phyloP scores from a whole-genome alignment of 1,284 basidiomycete species.

The Ustilago crameri region DNA sequence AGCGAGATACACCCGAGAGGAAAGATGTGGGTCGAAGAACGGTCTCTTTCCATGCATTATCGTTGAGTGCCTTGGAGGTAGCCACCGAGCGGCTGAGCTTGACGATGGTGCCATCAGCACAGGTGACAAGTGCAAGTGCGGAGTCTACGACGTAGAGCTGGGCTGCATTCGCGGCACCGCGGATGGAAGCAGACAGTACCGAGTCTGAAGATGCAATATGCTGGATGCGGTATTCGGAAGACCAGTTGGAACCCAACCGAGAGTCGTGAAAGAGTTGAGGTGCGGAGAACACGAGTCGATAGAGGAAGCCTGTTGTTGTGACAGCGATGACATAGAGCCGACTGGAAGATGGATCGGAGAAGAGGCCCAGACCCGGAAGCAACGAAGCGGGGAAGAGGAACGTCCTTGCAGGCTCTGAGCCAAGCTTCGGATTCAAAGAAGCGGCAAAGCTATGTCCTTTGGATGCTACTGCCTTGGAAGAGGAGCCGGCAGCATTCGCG shows the following conservation, averaged over 20 bases:
- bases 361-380: slow-evolving; percentile 47
- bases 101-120: slow-evolving; percentile 58
- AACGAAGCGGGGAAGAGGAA: slow-evolving; percentile 59
- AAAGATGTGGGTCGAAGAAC: slow-evolving; percentile 56
- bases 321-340: slow-evolving; percentile 51
- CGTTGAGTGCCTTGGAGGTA: slow-evolving; percentile 24
- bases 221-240: slow-evolving; percentile 47
- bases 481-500: slow-evolving; percentile 12
- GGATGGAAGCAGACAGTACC: slow-evolving; percentile 17
- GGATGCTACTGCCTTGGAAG: slow-evolving; percentile 17
- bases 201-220: slow-evolving; percentile 42
- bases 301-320: slow-evolving; percentile 52
- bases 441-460: slow-evolving; percentile 23
- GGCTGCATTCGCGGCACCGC: slow-evolving; percentile 37
- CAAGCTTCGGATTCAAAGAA: slow-evolving; percentile 23
- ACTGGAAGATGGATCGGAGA: slow-evolving; percentile 37
- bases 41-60: slow-evolving; percentile 52
- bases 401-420: slow-evolving; percentile 25
- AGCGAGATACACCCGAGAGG: slow-evolving; percentile 58
- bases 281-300: slow-evolving; percentile 47
- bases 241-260: slow-evolving; percentile 40
- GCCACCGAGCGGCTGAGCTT: slow-evolving; percentile 48
- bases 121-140: slow-evolving; percentile 56
- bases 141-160: slow-evolving; percentile 51
- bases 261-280: slow-evolving; percentile 45